These are phyloP conservation scores for Jatropha curcas DNA, from an alignment of 345 rosid species.

Conservation along the genomic window DNA sequence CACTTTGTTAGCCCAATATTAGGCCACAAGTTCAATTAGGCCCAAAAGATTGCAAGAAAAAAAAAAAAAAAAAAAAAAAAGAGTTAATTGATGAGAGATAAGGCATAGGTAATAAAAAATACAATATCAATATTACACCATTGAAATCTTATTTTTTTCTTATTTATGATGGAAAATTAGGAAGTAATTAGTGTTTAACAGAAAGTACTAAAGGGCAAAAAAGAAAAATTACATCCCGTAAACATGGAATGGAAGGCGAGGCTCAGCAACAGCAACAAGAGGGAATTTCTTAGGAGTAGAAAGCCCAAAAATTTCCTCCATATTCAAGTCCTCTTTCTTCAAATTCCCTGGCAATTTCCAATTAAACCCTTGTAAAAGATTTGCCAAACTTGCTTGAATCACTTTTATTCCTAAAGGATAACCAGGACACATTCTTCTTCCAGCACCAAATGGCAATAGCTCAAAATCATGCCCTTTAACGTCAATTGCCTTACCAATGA, in stretches of 20 bases:
- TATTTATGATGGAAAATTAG: no score
- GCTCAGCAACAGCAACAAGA: constrained; percentile 40
- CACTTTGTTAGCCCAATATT: not conserved
- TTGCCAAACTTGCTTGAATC: constrained; percentile 51
- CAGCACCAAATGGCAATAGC: constrained; percentile 65
- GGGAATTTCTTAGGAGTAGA: constrained; percentile 52
- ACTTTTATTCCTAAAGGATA: constrained; percentile 59
- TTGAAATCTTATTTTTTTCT: no score
- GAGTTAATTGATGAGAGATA: no score
- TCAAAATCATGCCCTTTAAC: constrained; percentile 62
- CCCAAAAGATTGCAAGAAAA: no score
- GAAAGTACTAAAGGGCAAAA: no score
- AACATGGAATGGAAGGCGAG: constrained; percentile 45
- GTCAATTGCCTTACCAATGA: constrained; percentile 43
- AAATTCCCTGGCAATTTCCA: constrained; percentile 48
- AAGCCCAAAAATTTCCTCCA: constrained; percentile 63
- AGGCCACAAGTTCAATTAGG: no score
- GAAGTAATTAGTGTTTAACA: no score
- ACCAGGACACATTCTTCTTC: constrained; percentile 82
- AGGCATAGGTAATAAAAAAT: no score
- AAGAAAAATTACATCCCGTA: constrained; percentile 21
- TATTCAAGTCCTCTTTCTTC: constrained; percentile 41
- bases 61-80: no score
- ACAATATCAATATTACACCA: no score
- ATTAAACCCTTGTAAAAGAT: constrained; percentile 56